Conservation (phyloP, 306 rosid genomes). For the Dryas alaskensis region DNA sequence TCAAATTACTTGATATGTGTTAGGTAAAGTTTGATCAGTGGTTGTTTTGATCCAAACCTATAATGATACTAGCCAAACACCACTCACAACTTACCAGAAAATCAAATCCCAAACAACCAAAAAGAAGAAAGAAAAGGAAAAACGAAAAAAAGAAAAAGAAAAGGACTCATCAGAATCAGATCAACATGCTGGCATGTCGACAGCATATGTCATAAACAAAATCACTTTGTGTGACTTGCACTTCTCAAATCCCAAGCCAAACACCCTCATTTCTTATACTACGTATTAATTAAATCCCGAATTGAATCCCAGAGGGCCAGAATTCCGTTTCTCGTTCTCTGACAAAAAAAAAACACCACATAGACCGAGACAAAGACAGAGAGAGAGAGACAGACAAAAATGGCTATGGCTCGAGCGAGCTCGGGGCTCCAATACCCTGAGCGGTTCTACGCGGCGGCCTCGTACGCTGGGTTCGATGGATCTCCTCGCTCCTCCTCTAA, state of each 20-base stretch:
- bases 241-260: not conserved
- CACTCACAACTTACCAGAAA: not conserved
- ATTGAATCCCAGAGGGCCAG: not conserved
- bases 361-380: not conserved
- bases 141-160: not conserved
- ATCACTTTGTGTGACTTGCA: not conserved
- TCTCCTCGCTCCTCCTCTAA: slow-evolving; percentile 73
- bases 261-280: not conserved
- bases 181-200: not conserved
- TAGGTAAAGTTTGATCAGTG: too few relatives aligned
- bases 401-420: slow-evolving; percentile 69
- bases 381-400: slow-evolving; percentile 11
- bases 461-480: slow-evolving; percentile 86
- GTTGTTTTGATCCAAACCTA: not conserved
- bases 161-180: not conserved
- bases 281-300: not conserved
- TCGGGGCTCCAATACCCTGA: slow-evolving; percentile 92
- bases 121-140: not conserved
- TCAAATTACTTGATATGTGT: too few relatives aligned
- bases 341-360: not conserved
- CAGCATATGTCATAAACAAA: not conserved
- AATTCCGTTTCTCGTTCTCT: not conserved
- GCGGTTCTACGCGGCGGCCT: slow-evolving; percentile 85
- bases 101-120: not conserved
- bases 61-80: not conserved